Conservation (phyloP, 2,329 filamentous ascomycete genomes). For the Periconia sp. region DNA sequence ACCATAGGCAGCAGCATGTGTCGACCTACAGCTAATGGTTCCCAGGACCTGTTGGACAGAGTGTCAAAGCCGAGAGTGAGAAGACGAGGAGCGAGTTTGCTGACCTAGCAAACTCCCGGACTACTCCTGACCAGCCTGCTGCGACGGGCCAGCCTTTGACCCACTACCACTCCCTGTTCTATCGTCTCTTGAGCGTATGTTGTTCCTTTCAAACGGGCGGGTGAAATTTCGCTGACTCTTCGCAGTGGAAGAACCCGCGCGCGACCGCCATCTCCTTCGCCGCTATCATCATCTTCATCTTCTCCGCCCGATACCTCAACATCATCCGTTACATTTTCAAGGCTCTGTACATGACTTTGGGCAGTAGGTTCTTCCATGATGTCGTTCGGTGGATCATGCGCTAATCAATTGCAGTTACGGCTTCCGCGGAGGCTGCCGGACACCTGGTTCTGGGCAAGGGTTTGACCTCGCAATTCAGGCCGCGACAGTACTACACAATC, state of each 20-base stretch:
- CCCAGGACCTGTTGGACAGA: constrained; percentile 58
- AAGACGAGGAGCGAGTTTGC: constrained; percentile 61
- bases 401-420: constrained; percentile 50
- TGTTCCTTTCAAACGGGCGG: constrained; percentile 6
- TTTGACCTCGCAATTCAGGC: constrained; percentile 62
- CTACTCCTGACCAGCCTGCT: constrained; percentile 56
- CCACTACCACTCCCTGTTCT: constrained; percentile 68
- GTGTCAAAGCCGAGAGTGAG: constrained; percentile 57
- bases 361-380: constrained; percentile 47
- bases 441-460: constrained; percentile 59
- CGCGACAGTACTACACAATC: constrained; percentile 66
- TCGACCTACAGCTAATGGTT: constrained; percentile 25
- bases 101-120: constrained; percentile 58
- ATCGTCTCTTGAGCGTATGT: constrained; percentile 63
- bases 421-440: constrained; percentile 59
- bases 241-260: constrained; percentile 66
- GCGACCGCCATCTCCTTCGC: constrained; percentile 64
- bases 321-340: constrained; percentile 65
- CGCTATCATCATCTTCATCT: constrained; percentile 59
- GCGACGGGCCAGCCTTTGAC: constrained; percentile 65
- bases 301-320: constrained; percentile 64
- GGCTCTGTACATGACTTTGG: constrained; percentile 59
- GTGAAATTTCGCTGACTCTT: constrained; percentile 13
- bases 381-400: background rate
- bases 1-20: background rate